Evolutionary conservation across 1,139 yeast species (phyloP), one percentile per base, ranked within the genome.

Genomic region (Hemisphaericaspora subhashii): DNA sequence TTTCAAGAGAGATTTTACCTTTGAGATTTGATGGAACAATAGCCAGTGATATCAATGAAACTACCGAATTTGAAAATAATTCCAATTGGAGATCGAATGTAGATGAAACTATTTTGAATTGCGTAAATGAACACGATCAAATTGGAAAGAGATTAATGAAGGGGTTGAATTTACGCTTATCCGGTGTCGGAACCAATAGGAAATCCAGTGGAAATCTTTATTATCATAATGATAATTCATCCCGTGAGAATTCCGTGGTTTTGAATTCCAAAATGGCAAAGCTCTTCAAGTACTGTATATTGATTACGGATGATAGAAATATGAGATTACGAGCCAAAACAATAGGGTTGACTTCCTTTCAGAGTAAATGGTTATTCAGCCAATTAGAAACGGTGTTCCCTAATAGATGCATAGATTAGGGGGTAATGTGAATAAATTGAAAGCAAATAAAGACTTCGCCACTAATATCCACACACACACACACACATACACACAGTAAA

Each of bases 221-320:
- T 10, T 27, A 26, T 18, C 33, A 31, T n/a, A 26, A 31, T 11
- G 28, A 33, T 23, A 45, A 44, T 17, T 13, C 12, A 8, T 11
- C 13, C 7, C 18, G 31, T 9, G 31, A 27, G 11, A 27, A 27
- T 27, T 28, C 50, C 28, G 38, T 53, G 9, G 50, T 58, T 4
- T 55, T 71, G 37, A 66, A 62, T 43, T 50, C 66, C 26, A 62
- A 62, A 38, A 40, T 61, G 34, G 72, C 81, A 12, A 60, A 63
- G 38, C 52, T 57, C 35, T 76, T 81, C 57, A 64, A 74, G 40
- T 81, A 79, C 53, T 78, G 83, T 51, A 72, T 83, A 18, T 62
- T 85, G 37, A 76, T 85, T 29, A 81, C 89, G 4, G 92, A 84
- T 56, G 92, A 85, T 56, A 66, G 83, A 41, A 83, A 81, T 47